phyloP scores from a whole-genome alignment of 306 rosid species.

The Vicia villosa region DNA sequence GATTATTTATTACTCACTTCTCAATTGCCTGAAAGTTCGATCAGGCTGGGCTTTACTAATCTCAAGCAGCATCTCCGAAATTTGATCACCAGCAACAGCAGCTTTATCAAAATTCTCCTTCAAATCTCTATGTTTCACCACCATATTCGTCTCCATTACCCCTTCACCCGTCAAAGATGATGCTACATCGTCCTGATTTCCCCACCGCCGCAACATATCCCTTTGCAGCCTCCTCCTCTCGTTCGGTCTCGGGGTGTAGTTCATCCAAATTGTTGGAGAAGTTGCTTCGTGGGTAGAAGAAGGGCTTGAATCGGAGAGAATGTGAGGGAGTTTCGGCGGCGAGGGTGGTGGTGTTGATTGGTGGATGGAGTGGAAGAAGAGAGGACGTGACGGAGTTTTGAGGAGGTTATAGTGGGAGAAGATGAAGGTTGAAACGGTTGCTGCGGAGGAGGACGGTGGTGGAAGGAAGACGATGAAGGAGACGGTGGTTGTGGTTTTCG shows the following conservation, averaged over 20 bases:
- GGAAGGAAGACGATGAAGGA: constrained; percentile 52
- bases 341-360: constrained; percentile 18
- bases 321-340: constrained; percentile 86
- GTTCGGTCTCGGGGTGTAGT: constrained; percentile 61
- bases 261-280: constrained; percentile 45
- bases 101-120: constrained; percentile 88
- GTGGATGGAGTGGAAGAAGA: constrained; percentile 46
- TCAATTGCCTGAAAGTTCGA: constrained; percentile 84
- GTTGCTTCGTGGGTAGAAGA: constrained; percentile 65
- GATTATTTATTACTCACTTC: constrained; percentile 48
- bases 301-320: constrained; percentile 81
- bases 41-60: constrained; percentile 82
- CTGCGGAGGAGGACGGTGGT: constrained; percentile 42
- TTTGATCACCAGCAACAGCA: constrained; percentile 76
- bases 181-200: constrained; percentile 39
- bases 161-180: constrained; percentile 46
- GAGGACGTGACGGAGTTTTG: constrained; percentile 75
- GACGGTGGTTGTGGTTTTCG: constrained; percentile 38
- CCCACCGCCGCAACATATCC: constrained; percentile 16
- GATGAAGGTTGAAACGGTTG: constrained; percentile 41
- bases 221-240: constrained; percentile 65
- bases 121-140: constrained; percentile 87
- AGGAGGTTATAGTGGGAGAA: constrained; percentile 58
- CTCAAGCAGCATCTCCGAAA: constrained; percentile 85
- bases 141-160: constrained; percentile 75